Conservation (phyloP, 306 rosid genomes). For the Fagus crenata region DNA sequence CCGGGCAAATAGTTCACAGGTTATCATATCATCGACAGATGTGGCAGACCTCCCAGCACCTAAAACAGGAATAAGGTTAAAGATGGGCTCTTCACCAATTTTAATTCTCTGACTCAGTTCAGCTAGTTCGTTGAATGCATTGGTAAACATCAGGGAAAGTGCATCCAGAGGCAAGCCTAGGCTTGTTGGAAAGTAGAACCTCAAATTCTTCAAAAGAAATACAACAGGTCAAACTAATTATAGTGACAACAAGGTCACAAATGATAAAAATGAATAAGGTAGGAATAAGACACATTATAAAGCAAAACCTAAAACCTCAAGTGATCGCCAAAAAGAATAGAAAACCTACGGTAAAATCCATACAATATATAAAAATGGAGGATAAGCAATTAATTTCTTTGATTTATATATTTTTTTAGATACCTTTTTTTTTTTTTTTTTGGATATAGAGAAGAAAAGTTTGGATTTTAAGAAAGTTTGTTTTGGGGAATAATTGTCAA, state of each 20-base stretch:
- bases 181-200: slow-evolving; percentile 66
- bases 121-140: slow-evolving; percentile 58
- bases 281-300: neutral
- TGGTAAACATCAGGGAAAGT: slow-evolving; percentile 48
- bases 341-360: neutral
- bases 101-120: slow-evolving; percentile 38
- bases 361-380: neutral
- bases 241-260: neutral
- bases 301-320: neutral
- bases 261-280: neutral
- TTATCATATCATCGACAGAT: slow-evolving; percentile 57
- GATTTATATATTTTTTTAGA: no score
- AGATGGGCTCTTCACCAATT: slow-evolving; percentile 53
- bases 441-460: no score
- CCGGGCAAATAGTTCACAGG: slow-evolving; percentile 76
- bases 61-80: slow-evolving; percentile 84
- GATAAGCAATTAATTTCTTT: neutral
- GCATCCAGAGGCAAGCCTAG: slow-evolving; percentile 51
- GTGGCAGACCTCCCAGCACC: slow-evolving; percentile 65
- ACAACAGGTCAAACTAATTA: neutral
- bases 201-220: slow-evolving; percentile 58
- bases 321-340: neutral
- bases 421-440: no score
- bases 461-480: no score
- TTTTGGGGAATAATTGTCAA: no score